These are phyloP conservation scores for Phytopythium sindhum DNA, from an alignment of 352 stramenopile genomes.

Conservation along the genomic window DNA sequence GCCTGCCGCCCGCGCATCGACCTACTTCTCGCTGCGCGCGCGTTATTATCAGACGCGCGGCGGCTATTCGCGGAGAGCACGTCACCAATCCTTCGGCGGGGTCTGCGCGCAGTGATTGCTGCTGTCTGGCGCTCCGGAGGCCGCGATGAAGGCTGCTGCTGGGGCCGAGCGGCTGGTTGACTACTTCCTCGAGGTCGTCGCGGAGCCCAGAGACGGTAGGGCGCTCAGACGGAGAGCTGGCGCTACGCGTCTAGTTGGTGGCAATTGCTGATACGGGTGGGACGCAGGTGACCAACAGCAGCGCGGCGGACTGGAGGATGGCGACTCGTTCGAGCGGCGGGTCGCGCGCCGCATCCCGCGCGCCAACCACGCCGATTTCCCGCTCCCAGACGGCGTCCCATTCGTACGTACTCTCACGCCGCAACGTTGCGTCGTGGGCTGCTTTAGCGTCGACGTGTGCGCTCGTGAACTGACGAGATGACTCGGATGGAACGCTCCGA, in stretches of 20 bases:
- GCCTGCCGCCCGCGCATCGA: too few relatives aligned
- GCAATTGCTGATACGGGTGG: background rate
- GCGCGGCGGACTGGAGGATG: conserved; percentile 13
- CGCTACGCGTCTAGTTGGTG: background rate
- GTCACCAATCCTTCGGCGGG: background rate
- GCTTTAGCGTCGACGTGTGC: background rate
- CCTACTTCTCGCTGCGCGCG: background rate
- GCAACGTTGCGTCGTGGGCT: background rate
- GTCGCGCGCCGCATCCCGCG: conserved; percentile 42
- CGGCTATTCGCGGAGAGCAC: background rate
- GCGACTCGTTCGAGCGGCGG: conserved; percentile 39
- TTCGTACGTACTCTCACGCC: conserved; percentile 45
- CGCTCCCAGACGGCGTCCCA: conserved; percentile 58
- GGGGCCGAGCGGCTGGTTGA: conserved; percentile 44
- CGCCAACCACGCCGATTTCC: conserved; percentile 54
- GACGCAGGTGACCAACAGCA: background rate
- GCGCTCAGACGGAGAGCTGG: background rate
- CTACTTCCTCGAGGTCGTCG: conserved; percentile 75
- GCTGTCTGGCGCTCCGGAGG: background rate
- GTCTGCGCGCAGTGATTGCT: background rate
- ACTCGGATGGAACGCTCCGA: background rate
- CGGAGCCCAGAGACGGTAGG: conserved; percentile 20
- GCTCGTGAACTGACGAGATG: background rate
- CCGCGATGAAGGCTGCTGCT: background rate
- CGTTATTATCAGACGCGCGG: conserved; percentile 2